Evolutionary conservation across 2,329 filamentous ascomycete species (phyloP).

Genomic region (Cryphonectria naterciae): DNA sequence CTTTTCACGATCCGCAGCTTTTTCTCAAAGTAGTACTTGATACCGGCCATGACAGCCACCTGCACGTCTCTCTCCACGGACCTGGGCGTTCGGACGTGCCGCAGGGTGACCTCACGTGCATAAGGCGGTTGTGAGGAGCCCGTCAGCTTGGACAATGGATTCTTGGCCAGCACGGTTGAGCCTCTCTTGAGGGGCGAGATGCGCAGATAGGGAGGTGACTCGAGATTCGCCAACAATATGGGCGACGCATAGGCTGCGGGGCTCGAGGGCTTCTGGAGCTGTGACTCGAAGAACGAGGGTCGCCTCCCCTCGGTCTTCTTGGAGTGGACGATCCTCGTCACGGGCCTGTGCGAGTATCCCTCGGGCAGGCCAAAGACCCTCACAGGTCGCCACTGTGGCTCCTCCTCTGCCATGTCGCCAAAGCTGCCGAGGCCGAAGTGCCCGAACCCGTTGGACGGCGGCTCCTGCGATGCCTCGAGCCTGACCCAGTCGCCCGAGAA

Average conservation of each 20-base stretch:
- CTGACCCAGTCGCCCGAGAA: conserved; percentile 98
- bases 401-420: conserved; percentile 64
- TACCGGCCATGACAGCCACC: conserved; percentile 79
- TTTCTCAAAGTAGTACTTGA: conserved; percentile 87
- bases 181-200: conserved; percentile 69
- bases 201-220: conserved; percentile 76
- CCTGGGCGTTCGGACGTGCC: conserved; percentile 86
- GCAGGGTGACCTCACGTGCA: conserved; percentile 78
- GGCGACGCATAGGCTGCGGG: conserved; percentile 79
- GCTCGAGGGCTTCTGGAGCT: conserved; percentile 63
- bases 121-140: conserved; percentile 60
- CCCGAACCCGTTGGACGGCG: conserved; percentile 68
- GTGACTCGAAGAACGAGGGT: conserved; percentile 69
- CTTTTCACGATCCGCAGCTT: conserved; percentile 81
- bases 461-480: conserved; percentile 76
- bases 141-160: conserved; percentile 59
- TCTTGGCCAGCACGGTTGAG: conserved; percentile 51
- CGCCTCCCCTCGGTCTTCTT: conserved; percentile 51
- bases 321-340: conserved; percentile 63
- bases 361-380: conserved; percentile 90
- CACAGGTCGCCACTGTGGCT: conserved; percentile 75
- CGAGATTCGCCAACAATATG: conserved; percentile 83
- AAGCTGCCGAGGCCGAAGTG: conserved; percentile 71
- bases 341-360: conserved; percentile 63
- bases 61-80: conserved; percentile 86